A percentile compares a stretch with the other conserved stretches of the same genome.
phyloP scores from a whole-genome alignment of 768 basidiomycete species.

The Mycena galericulata region DNA sequence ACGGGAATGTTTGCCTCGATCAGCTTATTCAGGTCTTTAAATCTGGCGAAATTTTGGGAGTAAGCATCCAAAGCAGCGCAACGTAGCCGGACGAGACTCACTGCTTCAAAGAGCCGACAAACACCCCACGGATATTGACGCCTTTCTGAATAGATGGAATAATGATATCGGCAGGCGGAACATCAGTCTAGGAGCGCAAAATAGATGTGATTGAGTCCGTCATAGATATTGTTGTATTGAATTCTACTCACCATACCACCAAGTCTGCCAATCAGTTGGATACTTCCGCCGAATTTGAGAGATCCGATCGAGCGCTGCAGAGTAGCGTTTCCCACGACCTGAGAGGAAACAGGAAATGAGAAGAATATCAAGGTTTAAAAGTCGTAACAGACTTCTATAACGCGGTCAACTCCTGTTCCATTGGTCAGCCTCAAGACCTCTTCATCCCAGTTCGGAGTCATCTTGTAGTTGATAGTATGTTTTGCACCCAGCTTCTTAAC shows the following conservation, averaged over 20 bases:
- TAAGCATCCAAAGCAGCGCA: background rate
- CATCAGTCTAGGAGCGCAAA: conserved; percentile 34
- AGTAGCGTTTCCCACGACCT: conserved; percentile 70
- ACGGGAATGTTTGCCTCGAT: conserved; percentile 45
- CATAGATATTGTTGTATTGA: too few species aligned
- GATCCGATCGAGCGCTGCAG: conserved; percentile 57
- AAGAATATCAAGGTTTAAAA: background rate
- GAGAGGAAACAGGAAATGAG: too few species aligned
- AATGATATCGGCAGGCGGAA: conserved; percentile 45
- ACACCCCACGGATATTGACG: conserved; percentile 61
- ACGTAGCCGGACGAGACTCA: too few species aligned
- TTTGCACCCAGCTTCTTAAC: conserved; percentile 57
- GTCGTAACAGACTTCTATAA: conserved; percentile 33
- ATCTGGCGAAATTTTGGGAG: conserved; percentile 40
- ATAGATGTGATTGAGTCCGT: background rate
- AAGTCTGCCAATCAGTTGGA: conserved; percentile 62
- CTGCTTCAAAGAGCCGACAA: conserved; percentile 68
- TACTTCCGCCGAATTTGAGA: conserved; percentile 53
- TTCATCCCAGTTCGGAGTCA: conserved; percentile 60
- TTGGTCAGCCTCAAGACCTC: conserved; percentile 53
- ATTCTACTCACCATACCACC: conserved; percentile 54
- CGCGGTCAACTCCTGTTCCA: conserved; percentile 36
- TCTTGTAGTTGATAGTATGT: conserved; percentile 65
- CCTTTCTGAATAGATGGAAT: conserved; percentile 52
- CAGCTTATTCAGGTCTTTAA: conserved; percentile 59